Conservation (phyloP, 768 basidiomycete species). For the Suillus clintonianus region DNA sequence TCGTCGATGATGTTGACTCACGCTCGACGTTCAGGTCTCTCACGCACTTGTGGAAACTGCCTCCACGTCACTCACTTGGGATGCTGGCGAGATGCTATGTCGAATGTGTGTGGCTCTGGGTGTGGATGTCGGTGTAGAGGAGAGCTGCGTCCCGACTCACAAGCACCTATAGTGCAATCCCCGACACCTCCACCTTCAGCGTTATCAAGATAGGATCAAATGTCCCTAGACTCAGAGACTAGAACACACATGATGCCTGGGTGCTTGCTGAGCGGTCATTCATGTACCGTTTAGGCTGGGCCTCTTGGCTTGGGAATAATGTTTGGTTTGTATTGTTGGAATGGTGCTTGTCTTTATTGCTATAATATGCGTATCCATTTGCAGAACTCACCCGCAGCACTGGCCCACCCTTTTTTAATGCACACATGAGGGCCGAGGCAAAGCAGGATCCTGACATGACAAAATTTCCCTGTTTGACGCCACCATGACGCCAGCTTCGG, state of each 20-base stretch:
- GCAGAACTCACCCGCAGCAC: not conserved
- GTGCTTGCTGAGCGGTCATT: not conserved
- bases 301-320: not conserved
- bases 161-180: not conserved
- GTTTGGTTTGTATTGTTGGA: not conserved
- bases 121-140: slow-evolving; percentile 64
- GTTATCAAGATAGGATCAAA: not conserved
- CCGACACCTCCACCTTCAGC: not conserved
- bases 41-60: slow-evolving; percentile 61
- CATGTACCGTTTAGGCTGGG: not conserved
- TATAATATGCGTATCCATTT: not conserved
- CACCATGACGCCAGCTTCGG: not conserved
- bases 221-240: no score
- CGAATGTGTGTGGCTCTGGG: slow-evolving; percentile 62
- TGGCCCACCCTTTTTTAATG: not conserved
- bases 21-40: slow-evolving; percentile 47
- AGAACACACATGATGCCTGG: not conserved
- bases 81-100: slow-evolving; percentile 51
- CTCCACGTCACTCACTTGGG: slow-evolving; percentile 66
- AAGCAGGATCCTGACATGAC: not conserved
- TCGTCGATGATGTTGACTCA: not conserved
- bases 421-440: not conserved
- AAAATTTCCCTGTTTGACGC: not conserved
- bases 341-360: not conserved
- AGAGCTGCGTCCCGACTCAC: not conserved